phyloP scores from a whole-genome alignment of 495 filamentous ascomycete species.

The Aspergillus steynii region DNA sequence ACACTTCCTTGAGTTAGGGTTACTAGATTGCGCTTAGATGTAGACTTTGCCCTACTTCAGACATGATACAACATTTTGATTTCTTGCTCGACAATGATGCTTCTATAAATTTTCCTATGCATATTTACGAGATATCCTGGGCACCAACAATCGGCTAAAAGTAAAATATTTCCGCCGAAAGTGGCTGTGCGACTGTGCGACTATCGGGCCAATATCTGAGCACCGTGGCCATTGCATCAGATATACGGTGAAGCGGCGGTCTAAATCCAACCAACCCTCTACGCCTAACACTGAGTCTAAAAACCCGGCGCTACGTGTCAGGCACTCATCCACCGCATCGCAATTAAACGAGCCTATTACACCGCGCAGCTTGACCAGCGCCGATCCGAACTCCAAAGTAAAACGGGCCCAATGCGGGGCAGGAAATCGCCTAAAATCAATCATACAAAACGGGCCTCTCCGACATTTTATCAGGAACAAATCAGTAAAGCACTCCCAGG shows the following conservation, averaged over 20 bases:
- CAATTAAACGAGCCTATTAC: not conserved
- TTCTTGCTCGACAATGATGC: no score
- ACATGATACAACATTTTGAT: no score
- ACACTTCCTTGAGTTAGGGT: constrained; percentile 19
- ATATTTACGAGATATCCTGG: no score
- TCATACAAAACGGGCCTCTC: not conserved
- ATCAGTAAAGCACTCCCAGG: not conserved
- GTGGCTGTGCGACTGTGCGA: not conserved
- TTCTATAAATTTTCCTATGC: no score
- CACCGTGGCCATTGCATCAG: not conserved
- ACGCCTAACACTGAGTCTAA: not conserved
- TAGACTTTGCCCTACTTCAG: not conserved
- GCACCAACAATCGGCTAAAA: no score
- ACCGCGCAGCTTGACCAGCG: not conserved
- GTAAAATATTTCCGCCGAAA: no score
- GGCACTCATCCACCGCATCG: not conserved
- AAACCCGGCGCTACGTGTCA: not conserved
- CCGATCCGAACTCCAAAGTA: not conserved
- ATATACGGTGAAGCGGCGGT: not conserved
- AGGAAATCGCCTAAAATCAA: not conserved
- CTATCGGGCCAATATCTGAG: no score
- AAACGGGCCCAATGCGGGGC: not conserved
- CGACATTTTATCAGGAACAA: not conserved
- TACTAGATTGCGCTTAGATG: not conserved
- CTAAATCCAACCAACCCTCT: not conserved